A percentile compares a stretch with the other conserved stretches of the same genome.
Conservation (phyloP, 2,329 filamentous ascomycete species). For the Cladorrhinum sp. region DNA sequence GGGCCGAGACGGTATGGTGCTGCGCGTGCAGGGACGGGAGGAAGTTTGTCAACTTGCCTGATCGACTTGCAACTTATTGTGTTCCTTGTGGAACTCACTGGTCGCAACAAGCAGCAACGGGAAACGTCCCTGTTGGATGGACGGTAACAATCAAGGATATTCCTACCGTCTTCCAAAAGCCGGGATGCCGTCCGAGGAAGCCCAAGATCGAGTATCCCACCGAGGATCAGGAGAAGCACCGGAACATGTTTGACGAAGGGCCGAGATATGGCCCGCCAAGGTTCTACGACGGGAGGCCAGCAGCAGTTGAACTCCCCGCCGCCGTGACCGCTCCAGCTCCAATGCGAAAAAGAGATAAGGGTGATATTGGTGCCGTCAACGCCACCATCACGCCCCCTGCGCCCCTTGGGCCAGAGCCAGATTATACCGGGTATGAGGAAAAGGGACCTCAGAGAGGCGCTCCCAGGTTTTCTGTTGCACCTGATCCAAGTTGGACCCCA, state of each 20-base stretch:
- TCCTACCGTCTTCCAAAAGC: background rate
- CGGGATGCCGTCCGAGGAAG: background rate
- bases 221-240: background rate
- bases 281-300: background rate
- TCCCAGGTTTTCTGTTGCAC: background rate
- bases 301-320: background rate
- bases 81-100: background rate
- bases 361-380: background rate
- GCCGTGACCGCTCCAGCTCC: too few species aligned
- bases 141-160: background rate
- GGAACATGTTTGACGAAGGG: background rate
- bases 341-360: background rate
- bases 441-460: background rate
- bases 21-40: conserved; percentile 4
- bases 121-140: background rate
- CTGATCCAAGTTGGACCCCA: background rate
- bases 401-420: background rate
- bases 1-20: background rate
- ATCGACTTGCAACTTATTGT: background rate
- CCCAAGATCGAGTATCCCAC: background rate
- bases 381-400: background rate
- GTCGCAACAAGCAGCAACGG: background rate
- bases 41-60: background rate
- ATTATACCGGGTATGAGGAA: background rate
- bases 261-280: background rate